These are phyloP conservation scores for Ogataea nonfermentans DNA, from an alignment of 805 yeast species.

Conservation along the genomic window DNA sequence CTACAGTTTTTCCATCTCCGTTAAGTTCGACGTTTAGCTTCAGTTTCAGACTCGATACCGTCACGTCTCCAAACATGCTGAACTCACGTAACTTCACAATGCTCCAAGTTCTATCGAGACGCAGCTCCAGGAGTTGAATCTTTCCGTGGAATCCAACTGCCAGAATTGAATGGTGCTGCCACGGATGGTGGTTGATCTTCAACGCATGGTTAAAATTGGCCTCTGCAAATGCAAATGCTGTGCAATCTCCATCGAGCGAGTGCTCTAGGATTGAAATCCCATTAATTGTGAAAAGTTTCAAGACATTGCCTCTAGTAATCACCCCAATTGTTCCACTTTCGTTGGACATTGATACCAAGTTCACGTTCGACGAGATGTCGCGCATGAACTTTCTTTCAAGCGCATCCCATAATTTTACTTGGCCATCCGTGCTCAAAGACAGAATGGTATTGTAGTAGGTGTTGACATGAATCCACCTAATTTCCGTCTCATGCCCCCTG, in stretches of 20 bases:
- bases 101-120: conserved; percentile 19
- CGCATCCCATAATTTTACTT: conserved; percentile 63
- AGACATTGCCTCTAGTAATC: conserved; percentile 19
- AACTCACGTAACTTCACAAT: conserved; percentile 27
- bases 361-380: conserved; percentile 21
- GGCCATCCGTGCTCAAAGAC: conserved; percentile 55
- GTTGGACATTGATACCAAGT: conserved; percentile 46
- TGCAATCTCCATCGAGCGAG: conserved; percentile 15
- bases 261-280: conserved; percentile 42
- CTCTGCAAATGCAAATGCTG: conserved; percentile 23
- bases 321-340: conserved; percentile 54
- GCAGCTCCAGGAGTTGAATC: conserved; percentile 27
- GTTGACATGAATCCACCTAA: conserved; percentile 48
- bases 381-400: conserved; percentile 51
- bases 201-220: conserved; percentile 9
- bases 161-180: conserved; percentile 38
- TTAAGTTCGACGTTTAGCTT: conserved; percentile 32
- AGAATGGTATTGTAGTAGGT: conserved; percentile 53
- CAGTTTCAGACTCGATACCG: conserved; percentile 35
- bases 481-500: conserved; percentile 55
- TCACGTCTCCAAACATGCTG: conserved; percentile 21
- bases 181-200: conserved; percentile 18
- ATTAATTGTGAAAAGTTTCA: conserved; percentile 50
- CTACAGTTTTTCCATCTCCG: conserved; percentile 34
- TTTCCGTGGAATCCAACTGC: conserved; percentile 34